phyloP scores from a whole-genome alignment of 1,284 basidiomycete species.

The Wallemia mellicola region DNA sequence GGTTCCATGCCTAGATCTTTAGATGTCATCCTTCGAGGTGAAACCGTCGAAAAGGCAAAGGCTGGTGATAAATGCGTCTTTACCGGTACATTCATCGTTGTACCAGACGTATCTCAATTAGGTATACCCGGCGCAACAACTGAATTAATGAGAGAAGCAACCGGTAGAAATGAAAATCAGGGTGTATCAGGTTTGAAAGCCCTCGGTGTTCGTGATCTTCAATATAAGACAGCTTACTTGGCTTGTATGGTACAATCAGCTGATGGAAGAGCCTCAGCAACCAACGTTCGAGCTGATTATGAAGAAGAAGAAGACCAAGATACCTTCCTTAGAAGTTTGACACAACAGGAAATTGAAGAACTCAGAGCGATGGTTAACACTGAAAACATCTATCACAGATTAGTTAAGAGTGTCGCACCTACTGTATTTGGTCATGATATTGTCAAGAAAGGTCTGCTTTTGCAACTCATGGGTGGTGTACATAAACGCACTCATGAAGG shows the following conservation, averaged over 20 bases:
- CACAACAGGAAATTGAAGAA: constrained; percentile 80
- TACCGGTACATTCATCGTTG: constrained; percentile 90
- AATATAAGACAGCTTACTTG: constrained; percentile 95
- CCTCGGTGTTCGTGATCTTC: constrained; percentile 75
- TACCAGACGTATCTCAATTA: constrained; percentile 89
- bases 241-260: constrained; percentile 89
- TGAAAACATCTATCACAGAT: constrained; percentile 72
- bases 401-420: constrained; percentile 85
- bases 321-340: constrained; percentile 58
- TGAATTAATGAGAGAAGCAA: constrained; percentile 61
- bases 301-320: constrained; percentile 39
- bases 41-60: constrained; percentile 89
- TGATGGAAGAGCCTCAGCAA: constrained; percentile 39
- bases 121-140: constrained; percentile 84
- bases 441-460: constrained; percentile 88
- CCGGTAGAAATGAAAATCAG: constrained; percentile 32
- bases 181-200: constrained; percentile 86
- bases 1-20: constrained; percentile 87
- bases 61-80: constrained; percentile 97
- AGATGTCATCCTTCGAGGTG: constrained; percentile 80
- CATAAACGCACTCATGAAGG: constrained; percentile 91
- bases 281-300: constrained; percentile 64
- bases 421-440: constrained; percentile 97
- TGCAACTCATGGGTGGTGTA: constrained; percentile 97
- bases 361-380: constrained; percentile 74